Percentiles rank a stretch among this genome's conserved stretches.
These are phyloP conservation scores for Rossbeevera mucosa DNA, from an alignment of 768 basidiomycete species.

Conservation along the genomic window DNA sequence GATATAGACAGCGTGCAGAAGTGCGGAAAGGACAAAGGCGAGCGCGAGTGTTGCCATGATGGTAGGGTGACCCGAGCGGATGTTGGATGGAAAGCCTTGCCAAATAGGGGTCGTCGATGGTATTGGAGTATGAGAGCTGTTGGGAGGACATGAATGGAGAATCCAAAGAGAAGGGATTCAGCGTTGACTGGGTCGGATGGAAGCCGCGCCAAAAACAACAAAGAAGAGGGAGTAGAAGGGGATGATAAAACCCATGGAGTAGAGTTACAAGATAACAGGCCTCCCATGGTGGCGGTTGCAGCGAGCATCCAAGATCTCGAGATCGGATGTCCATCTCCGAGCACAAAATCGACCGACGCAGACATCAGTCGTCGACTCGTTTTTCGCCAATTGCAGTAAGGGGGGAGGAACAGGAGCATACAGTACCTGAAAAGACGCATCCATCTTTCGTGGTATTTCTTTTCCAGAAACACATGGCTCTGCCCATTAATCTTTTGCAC, in stretches of 20 bases:
- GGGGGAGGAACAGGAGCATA: neutral
- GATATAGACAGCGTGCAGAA: slow-evolving; percentile 26
- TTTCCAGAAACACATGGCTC: neutral
- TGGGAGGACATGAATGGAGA: slow-evolving; percentile 41
- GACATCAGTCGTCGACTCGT: no score
- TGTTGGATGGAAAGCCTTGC: slow-evolving; percentile 44
- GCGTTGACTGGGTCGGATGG: slow-evolving; percentile 29
- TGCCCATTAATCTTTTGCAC: slow-evolving; percentile 38
- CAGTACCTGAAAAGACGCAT: neutral
- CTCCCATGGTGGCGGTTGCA: no score
- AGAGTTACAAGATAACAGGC: no score
- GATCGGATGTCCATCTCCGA: no score
- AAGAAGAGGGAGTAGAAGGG: slow-evolving; percentile 48
- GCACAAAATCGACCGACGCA: no score
- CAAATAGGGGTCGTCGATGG: slow-evolving; percentile 47
- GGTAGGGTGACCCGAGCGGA: slow-evolving; percentile 19
- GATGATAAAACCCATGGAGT: slow-evolving; percentile 39
- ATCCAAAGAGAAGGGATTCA: slow-evolving; percentile 47
- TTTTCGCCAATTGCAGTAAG: neutral
- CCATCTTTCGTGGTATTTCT: neutral
- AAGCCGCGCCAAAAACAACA: slow-evolving; percentile 36
- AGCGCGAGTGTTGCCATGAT: slow-evolving; percentile 15
- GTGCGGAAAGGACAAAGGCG: slow-evolving; percentile 20
- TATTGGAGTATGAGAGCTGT: slow-evolving; percentile 42
- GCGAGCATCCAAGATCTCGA: no score